Percentiles rank a stretch among this genome's conserved stretches.
These are phyloP conservation scores for Triglochin maritima DNA, from an alignment of 106 monocot species.

Conservation along the genomic window DNA sequence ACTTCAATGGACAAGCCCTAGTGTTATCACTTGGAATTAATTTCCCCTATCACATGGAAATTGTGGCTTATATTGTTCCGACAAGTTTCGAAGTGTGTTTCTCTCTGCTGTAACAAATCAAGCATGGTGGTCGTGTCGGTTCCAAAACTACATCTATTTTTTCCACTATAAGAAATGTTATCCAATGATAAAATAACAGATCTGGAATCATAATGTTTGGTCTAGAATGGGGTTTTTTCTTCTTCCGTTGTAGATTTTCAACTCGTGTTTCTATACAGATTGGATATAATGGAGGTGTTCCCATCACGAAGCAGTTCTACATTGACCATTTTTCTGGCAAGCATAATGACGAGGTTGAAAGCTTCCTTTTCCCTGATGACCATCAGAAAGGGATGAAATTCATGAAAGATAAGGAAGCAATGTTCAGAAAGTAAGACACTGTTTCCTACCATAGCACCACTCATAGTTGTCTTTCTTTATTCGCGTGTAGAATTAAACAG, in stretches of 20 bases:
- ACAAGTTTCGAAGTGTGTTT: background rate
- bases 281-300: slow-evolving; percentile 55
- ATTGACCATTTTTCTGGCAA: slow-evolving; percentile 45
- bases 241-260: background rate
- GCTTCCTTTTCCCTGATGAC: slow-evolving; percentile 52
- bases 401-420: slow-evolving; percentile 66
- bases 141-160: too few relatives aligned
- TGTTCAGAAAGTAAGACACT: slow-evolving; percentile 47
- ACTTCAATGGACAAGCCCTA: background rate
- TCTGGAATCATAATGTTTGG: background rate
- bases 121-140: background rate
- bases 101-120: background rate
- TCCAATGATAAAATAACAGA: background rate
- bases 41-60: background rate
- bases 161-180: too few relatives aligned
- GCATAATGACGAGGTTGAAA: slow-evolving; percentile 50
- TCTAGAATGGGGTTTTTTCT: background rate
- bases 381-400: slow-evolving; percentile 44
- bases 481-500: background rate
- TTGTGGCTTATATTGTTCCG: background rate
- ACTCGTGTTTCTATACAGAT: slow-evolving; percentile 19
- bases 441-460: background rate
- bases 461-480: background rate
- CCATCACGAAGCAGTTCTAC: slow-evolving; percentile 54
- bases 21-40: too few relatives aligned